These are phyloP conservation scores for Scedosporium apiospermum DNA, from an alignment of 2,329 filamentous ascomycete genomes.

Conservation along the genomic window DNA sequence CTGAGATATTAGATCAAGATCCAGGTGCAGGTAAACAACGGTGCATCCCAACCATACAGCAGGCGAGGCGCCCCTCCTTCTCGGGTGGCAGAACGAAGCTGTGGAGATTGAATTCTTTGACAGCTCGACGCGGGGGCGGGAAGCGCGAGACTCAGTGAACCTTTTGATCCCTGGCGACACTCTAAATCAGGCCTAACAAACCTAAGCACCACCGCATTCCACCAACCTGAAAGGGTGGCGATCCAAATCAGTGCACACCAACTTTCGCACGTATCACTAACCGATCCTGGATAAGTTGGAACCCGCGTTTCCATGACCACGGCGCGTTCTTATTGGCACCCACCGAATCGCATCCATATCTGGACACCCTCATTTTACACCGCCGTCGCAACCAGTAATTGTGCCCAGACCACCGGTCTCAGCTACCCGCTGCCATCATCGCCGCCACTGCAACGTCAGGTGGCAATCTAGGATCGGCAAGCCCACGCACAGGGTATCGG, in stretches of 20 bases:
- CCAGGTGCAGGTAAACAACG: slow-evolving; percentile 1
- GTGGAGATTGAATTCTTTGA: background rate
- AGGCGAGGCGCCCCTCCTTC: slow-evolving; percentile 4
- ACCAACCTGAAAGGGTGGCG: background rate
- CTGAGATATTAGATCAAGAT: background rate
- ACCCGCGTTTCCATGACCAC: background rate
- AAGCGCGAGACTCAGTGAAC: background rate
- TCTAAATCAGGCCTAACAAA: no score
- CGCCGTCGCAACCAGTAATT: background rate
- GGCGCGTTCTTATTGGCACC: background rate
- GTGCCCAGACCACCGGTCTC: background rate
- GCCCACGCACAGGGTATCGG: background rate
- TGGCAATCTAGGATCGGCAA: background rate
- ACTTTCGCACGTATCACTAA: background rate
- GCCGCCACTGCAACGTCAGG: background rate
- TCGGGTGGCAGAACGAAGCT: background rate
- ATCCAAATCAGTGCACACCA: background rate
- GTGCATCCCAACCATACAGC: slow-evolving; percentile 1
- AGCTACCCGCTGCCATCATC: background rate
- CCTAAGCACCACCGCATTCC: background rate
- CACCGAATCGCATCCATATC: background rate
- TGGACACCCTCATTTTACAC: background rate
- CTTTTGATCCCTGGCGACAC: no score
- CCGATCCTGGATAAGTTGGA: background rate
- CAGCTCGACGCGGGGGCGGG: background rate